phyloP scores from a whole-genome alignment of 2,329 filamentous ascomycete genomes.

The Trichoderma citrinoviride region DNA sequence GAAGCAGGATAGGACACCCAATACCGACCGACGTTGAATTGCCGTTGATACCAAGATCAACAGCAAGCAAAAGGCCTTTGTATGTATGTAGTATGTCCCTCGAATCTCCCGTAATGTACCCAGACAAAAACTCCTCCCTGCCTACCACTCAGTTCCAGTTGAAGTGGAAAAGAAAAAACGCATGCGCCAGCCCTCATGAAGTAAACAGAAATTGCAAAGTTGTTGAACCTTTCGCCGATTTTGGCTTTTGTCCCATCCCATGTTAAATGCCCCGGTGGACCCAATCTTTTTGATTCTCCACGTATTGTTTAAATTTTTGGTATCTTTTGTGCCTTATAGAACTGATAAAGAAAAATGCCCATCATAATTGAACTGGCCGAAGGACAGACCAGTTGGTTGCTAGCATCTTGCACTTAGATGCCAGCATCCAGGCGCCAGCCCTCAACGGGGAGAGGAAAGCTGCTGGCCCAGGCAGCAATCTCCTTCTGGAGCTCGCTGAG shows the following conservation, averaged over 20 bases:
- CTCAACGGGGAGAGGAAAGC: slow-evolving; percentile 89
- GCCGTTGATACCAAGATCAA: neutral
- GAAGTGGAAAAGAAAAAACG: slow-evolving; percentile 22
- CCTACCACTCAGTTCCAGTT: slow-evolving; percentile 14
- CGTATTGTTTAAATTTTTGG: slow-evolving; percentile 15
- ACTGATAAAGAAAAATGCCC: neutral
- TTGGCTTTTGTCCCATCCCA: slow-evolving; percentile 20
- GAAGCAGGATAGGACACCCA: slow-evolving; percentile 20
- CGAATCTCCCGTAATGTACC: slow-evolving; percentile 3
- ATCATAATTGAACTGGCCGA: neutral
- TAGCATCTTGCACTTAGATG: slow-evolving; percentile 42
- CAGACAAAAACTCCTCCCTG: slow-evolving; percentile 23
- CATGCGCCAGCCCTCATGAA: slow-evolving; percentile 26
- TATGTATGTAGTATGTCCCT: slow-evolving; percentile 10
- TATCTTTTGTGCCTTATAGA: neutral
- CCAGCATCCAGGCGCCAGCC: slow-evolving; percentile 63
- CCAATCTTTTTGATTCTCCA: slow-evolving; percentile 15
- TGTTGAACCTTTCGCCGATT: slow-evolving; percentile 31
- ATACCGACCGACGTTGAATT: slow-evolving; percentile 24
- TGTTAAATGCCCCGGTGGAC: slow-evolving; percentile 27
- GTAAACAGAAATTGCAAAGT: slow-evolving; percentile 23
- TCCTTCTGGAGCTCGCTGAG: slow-evolving; percentile 86
- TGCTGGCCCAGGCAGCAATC: slow-evolving; percentile 80
- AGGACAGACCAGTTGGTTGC: neutral
- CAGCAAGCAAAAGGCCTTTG: neutral